A percentile compares a stretch with the other conserved stretches of the same genome.
These are phyloP conservation scores for Globisporangium heterothallicum DNA, from an alignment of 352 stramenopile species.

Conservation along the genomic window DNA sequence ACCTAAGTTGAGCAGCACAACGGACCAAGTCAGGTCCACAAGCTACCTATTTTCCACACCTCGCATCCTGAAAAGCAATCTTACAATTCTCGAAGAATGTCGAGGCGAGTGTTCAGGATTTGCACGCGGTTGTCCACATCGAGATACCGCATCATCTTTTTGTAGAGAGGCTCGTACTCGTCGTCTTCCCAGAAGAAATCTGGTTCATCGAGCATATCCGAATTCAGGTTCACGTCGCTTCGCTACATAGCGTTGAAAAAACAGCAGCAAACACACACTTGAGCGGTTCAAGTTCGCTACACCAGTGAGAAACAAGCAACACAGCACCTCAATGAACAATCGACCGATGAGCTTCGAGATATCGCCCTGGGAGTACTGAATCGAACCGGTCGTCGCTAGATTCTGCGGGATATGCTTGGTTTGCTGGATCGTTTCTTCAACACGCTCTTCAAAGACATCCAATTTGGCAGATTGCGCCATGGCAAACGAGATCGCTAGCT, in stretches of 20 bases:
- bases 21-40: too few relatives aligned
- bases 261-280: constrained; percentile 23
- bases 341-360: constrained; percentile 90
- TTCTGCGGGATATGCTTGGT: constrained; percentile 88
- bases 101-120: constrained; percentile 92
- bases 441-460: constrained; percentile 90
- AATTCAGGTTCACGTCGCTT: constrained; percentile 92
- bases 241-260: constrained; percentile 30
- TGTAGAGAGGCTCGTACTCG: constrained; percentile 90
- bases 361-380: constrained; percentile 86
- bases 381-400: constrained; percentile 83
- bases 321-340: constrained; percentile 80
- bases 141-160: constrained; percentile 90
- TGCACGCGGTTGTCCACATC: constrained; percentile 90
- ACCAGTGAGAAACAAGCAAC: not conserved
- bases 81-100: constrained; percentile 90
- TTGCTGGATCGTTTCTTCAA: constrained; percentile 84
- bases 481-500: constrained; percentile 89
- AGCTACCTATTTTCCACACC: too few relatives aligned
- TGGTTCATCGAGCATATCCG: constrained; percentile 91
- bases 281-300: not conserved
- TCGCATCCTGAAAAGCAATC: constrained; percentile 13
- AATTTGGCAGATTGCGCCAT: constrained; percentile 92
- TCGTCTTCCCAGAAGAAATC: constrained; percentile 95
- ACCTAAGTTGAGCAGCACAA: constrained; percentile 23